These are phyloP conservation scores for Sanghuangporus weigelae DNA, from an alignment of 1,284 basidiomycete species.

Conservation along the genomic window DNA sequence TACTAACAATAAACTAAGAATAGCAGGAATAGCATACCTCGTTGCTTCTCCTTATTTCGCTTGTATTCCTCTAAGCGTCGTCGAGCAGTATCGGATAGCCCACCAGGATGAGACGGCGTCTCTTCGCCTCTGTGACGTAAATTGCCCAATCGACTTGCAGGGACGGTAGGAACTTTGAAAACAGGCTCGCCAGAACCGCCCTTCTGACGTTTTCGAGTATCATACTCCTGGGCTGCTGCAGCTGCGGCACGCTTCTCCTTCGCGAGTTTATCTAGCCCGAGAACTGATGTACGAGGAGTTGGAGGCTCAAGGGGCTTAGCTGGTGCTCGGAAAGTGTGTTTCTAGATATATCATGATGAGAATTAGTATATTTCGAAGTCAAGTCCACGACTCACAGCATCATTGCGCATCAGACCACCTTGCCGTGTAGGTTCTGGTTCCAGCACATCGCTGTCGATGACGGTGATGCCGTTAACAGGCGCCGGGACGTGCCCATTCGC, in stretches of 20 bases:
- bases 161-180: constrained; percentile 85
- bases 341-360: constrained; percentile 33
- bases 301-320: constrained; percentile 66
- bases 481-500: constrained; percentile 47
- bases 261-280: constrained; percentile 85
- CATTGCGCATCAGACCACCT: constrained; percentile 70
- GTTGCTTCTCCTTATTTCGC: constrained; percentile 59
- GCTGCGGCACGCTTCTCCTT: constrained; percentile 76
- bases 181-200: constrained; percentile 39
- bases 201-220: constrained; percentile 47
- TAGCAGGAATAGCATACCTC: constrained; percentile 36
- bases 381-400: constrained; percentile 44
- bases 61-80: constrained; percentile 74
- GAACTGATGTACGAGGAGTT: constrained; percentile 67
- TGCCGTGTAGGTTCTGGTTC: constrained; percentile 72
- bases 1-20: background rate
- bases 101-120: constrained; percentile 91
- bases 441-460: constrained; percentile 77
- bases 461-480: constrained; percentile 67
- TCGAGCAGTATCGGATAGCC: constrained; percentile 72
- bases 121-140: constrained; percentile 77
- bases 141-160: constrained; percentile 51
- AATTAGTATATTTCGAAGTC: background rate
- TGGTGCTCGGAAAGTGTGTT: constrained; percentile 74
- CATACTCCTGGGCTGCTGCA: constrained; percentile 41